Conservation (phyloP, 768 basidiomycete genomes). For the Hysterangium stoloniferum region DNA sequence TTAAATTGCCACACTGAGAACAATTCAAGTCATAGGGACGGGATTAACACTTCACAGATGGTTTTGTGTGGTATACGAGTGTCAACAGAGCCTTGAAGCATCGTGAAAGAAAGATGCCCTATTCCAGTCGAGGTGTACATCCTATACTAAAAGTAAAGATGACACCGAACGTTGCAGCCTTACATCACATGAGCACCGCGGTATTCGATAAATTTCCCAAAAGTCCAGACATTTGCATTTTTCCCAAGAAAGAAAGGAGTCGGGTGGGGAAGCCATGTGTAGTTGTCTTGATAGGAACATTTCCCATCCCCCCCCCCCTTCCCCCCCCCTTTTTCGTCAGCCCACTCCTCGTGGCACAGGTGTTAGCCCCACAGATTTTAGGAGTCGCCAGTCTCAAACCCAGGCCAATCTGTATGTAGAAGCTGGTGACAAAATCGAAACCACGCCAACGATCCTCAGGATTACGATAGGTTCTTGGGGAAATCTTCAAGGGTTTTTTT, state of each 20-base stretch:
- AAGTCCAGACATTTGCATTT: no score
- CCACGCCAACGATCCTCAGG: conserved; percentile 21
- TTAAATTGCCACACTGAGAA: neutral
- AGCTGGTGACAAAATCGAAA: neutral
- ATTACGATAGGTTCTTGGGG: conserved; percentile 63
- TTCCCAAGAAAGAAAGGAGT: no score
- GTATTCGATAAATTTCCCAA: no score
- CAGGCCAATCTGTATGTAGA: conserved; percentile 4
- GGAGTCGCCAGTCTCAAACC: neutral
- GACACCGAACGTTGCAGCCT: conserved; percentile 2
- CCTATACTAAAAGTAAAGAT: neutral
- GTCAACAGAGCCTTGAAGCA: neutral
- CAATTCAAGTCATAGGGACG: neutral
- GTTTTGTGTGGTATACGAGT: neutral
- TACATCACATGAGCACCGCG: no score
- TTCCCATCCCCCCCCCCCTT: no score
- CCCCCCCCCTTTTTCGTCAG: no score
- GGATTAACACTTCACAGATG: neutral
- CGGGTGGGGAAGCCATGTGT: neutral
- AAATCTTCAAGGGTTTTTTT: conserved; percentile 56
- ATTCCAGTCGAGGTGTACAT: no score
- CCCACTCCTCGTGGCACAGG: conserved; percentile 4
- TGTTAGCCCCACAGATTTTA: neutral
- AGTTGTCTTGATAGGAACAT: neutral
- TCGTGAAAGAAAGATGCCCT: neutral